Base-by-base conservation (phyloP, 441 rosid genomes). In the Manihot esculenta region DNA sequence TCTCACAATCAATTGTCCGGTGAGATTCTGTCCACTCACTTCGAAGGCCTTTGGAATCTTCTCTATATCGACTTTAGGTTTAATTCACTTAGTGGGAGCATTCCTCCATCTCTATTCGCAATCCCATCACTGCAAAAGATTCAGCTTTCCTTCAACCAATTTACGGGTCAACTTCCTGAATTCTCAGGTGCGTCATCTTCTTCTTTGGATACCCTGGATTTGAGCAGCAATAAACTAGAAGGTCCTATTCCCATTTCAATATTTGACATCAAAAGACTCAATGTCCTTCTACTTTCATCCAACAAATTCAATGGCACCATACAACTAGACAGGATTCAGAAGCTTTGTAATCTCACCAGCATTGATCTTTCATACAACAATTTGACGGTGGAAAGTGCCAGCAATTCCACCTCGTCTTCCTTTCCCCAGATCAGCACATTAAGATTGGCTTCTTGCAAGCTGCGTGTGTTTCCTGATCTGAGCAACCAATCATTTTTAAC, bases 281-380 rank as follows among this genome's bases (percentile, higher is more conserved):
- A 24, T 1, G 26, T 66, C 49, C 88, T 89, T 23, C 1, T 14
- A 0, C 87, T 85, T 66, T 74, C 85, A 30, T 80, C 18, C 38
- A 88, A 88, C 78, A 84, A 71, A 7, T 74, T 86, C 76, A 84
- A 48, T 24, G 85, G 84, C 30, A 63, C 78, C 0, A 1, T 84
- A 2, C 50, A 23, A 0, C 18, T 79, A 10, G 44, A 26, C 35
- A 0, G 0, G 23, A 12, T 85, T 59, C 70, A n/a, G 3, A 42
- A 24, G 17, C 76, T 86, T 55, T 1, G 0, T 30, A 72, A 68
- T 51, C 84, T 86, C 10, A 44, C 67, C 0, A 33, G 0, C 4
- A 76, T 88, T 18, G 81, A 76, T 6, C 85, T 88, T 49, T 85
- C 92, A 0, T 59, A 78, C 76, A 84, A 83, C 45, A 14, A 1